phyloP scores from a whole-genome alignment of 1,284 basidiomycete species.

The Sporisorium reilianum region DNA sequence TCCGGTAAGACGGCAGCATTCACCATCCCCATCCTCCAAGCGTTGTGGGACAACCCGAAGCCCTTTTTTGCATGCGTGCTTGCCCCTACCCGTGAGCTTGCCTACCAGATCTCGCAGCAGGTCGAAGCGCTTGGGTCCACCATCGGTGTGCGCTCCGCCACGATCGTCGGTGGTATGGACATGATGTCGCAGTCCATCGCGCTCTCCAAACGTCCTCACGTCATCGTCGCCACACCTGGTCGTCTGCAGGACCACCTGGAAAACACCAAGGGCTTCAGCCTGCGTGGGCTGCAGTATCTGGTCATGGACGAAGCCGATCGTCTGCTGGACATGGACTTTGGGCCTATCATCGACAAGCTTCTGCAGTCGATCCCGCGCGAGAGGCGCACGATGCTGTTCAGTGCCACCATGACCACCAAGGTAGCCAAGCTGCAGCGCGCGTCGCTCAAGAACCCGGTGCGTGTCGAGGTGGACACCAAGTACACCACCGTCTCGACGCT shows the following conservation, averaged over 20 bases:
- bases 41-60: constrained; percentile 94
- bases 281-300: constrained; percentile 88
- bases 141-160: constrained; percentile 82
- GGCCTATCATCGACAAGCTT: constrained; percentile 95
- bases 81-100: constrained; percentile 94
- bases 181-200: constrained; percentile 93
- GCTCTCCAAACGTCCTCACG: constrained; percentile 82
- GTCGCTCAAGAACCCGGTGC: constrained; percentile 92
- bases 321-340: constrained; percentile 96
- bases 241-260: constrained; percentile 95
- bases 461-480: constrained; percentile 91
- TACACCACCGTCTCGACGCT: constrained; percentile 97
- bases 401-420: constrained; percentile 99
- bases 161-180: constrained; percentile 95
- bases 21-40: constrained; percentile 93
- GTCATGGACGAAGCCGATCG: constrained; percentile 98
- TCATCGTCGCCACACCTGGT: constrained; percentile 97
- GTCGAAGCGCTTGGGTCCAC: constrained; percentile 88
- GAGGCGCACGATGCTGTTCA: constrained; percentile 94
- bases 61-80: constrained; percentile 93
- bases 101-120: constrained; percentile 98
- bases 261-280: constrained; percentile 96
- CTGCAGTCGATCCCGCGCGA: constrained; percentile 95
- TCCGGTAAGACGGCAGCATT: constrained; percentile 99
- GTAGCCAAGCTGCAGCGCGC: constrained; percentile 97